Percentiles rank a stretch among this genome's conserved stretches.
Evolutionary conservation across 1,284 basidiomycete species (phyloP).

Genomic region (Moesziomyces sp.): DNA sequence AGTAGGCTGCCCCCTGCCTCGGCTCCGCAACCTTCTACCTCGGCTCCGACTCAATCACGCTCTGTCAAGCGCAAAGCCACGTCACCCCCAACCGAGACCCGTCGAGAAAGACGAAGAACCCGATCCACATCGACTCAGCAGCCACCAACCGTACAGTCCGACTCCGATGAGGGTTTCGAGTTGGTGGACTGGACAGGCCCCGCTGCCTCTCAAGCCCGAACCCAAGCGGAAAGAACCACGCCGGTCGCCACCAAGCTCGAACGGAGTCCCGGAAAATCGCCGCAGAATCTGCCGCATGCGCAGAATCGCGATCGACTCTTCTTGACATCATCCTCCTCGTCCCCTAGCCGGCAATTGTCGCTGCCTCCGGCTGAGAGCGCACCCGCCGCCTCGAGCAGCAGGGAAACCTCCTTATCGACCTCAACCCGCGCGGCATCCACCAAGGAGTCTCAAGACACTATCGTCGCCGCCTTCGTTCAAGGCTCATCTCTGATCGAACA

Average conservation of each 20-base stretch:
- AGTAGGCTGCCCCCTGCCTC: constrained; percentile 11
- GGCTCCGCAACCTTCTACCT: neutral
- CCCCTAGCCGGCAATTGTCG: neutral
- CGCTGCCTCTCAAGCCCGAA: constrained; percentile 1
- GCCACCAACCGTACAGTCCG: constrained; percentile 3
- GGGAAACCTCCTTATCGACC: neutral
- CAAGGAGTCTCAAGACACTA: neutral
- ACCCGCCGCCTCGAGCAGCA: neutral
- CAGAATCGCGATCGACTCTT: neutral
- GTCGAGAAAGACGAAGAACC: neutral
- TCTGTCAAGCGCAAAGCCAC: constrained; percentile 18
- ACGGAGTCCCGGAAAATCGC: neutral
- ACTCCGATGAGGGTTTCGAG: constrained; percentile 32
- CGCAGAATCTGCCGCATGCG: neutral
- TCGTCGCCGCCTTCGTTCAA: neutral
- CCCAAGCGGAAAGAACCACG: neutral
- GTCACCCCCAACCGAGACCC: constrained; percentile 5
- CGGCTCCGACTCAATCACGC: neutral
- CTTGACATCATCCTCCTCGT: neutral
- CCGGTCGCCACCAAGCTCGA: neutral
- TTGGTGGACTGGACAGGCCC: constrained; percentile 3
- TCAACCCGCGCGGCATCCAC: neutral
- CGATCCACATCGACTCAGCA: neutral
- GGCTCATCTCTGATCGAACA: neutral
- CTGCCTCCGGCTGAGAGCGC: neutral